phyloP scores from a whole-genome alignment of 1,284 basidiomycete species.

The Ustilago crameri region DNA sequence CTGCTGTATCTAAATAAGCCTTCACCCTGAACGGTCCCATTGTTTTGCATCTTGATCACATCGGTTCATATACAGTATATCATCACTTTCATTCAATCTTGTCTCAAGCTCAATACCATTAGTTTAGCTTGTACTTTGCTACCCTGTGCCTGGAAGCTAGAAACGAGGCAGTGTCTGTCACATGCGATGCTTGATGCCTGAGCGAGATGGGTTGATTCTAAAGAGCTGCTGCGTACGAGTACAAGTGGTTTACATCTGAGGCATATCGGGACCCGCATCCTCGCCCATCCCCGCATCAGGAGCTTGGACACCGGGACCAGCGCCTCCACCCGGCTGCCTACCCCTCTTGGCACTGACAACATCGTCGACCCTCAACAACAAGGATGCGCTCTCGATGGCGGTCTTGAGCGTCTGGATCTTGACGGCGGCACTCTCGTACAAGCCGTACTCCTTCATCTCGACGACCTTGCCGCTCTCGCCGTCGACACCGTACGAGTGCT shows the following conservation, averaged over 20 bases:
- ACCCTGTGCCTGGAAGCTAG: too few species aligned
- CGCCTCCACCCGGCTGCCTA: conserved; percentile 42
- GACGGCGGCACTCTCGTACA: conserved; percentile 94
- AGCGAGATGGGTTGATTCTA: too few species aligned
- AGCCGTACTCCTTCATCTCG: conserved; percentile 92
- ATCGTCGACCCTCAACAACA: conserved; percentile 92
- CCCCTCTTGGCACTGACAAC: conserved; percentile 80
- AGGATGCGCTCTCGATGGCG: conserved; percentile 91
- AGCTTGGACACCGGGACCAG: conserved; percentile 38
- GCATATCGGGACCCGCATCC: conserved; percentile 46
- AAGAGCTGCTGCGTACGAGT: too few species aligned
- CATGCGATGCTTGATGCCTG: too few species aligned
- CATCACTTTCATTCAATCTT: conserved; percentile 2
- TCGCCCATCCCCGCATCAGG: conserved; percentile 43
- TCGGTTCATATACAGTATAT: neutral
- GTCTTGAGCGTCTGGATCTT: conserved; percentile 99
- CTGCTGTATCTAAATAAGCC: neutral
- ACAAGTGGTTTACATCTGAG: conserved; percentile 49
- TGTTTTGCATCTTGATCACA: neutral
- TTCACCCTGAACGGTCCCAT: neutral
- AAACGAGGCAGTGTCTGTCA: too few species aligned
- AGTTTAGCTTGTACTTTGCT: too few species aligned
- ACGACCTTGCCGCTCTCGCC: conserved; percentile 94
- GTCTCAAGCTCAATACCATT: neutral
- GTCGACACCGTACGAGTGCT: conserved; percentile 90